Base-by-base conservation (phyloP, 495 filamentous ascomycete genomes). In the Trichoderma virens region DNA sequence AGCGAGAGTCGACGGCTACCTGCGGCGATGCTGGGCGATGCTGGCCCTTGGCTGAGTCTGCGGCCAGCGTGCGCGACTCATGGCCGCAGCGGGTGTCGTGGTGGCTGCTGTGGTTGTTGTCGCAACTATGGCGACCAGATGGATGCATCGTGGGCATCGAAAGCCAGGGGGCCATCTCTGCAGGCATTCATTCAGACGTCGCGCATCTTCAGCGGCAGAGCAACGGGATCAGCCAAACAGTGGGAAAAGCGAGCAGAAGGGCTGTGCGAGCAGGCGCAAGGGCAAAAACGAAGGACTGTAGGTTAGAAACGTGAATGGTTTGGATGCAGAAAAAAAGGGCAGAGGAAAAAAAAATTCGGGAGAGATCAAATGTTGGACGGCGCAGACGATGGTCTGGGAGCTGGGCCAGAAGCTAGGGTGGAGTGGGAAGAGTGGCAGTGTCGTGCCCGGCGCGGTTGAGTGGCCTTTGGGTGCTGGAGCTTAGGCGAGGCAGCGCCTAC, bases 341-440 rank as follows among this genome's bases (percentile, higher is more conserved):
- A 56, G 51, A 56, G 25, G 25, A 31, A 56, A 30, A 56, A 56
- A 47, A 47, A 47, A 23, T 8, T 20, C 47, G 23, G 51, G 25
- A 56, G 13, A 18, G n/a, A 45, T 13, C 13, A 13, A 9, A 30
- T 56, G 51, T 56, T 56, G 51, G 51, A 27, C 20, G 51, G 51
- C 51, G 51, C 27, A 56, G 51, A 56, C 51, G 51, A 56, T 56
- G 51, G 51, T 25, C 27, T 28, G 51, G 45, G 45, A 51, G 45
- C 45, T 51, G 45, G 45, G 18, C 45, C 45, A 51, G 45, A 51
- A 56, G 51, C 51, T 56, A 30, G 51, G 27, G 51, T 56, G 51
- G 51, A 56, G 51, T 30, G 51, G 51, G 25, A 47, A 56, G 51
- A 56, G 51, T 56, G 51, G 51, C 51, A 56, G 51, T 56, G 51